Evolutionary conservation across 2,329 filamentous ascomycete species (phyloP).

Genomic region (Stemphylium lycopersici): DNA sequence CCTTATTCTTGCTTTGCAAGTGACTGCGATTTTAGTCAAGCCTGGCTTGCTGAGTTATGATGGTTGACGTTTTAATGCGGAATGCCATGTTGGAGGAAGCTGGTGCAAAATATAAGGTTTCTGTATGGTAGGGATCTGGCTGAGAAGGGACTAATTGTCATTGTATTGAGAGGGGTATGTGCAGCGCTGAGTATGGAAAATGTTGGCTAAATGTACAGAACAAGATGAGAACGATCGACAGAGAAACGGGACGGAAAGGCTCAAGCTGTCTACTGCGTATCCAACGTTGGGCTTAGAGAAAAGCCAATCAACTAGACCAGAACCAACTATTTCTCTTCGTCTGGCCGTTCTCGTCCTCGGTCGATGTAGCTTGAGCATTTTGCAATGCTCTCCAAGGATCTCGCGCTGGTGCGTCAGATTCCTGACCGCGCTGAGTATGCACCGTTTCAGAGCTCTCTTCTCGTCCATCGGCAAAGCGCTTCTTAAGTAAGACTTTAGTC

Average conservation of each 20-base stretch:
- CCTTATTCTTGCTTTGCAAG: no score
- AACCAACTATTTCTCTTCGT: conserved; percentile 40
- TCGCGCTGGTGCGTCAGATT: conserved; percentile 8
- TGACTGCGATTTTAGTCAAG: no score
- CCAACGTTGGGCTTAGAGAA: not conserved
- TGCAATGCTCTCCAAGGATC: conserved; percentile 21
- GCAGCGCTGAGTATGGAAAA: not conserved
- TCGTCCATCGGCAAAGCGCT: conserved; percentile 64
- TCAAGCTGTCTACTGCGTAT: not conserved
- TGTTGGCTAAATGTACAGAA: not conserved
- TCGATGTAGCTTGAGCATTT: conserved; percentile 10
- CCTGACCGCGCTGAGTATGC: conserved; percentile 50
- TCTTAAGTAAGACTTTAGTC: conserved; percentile 63
- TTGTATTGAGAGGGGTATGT: conserved; percentile 11
- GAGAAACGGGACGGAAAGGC: not conserved
- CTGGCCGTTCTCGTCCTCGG: conserved; percentile 13
- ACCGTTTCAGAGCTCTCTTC: conserved; percentile 65
- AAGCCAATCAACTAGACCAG: conserved; percentile 28
- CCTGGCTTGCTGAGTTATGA: no score
- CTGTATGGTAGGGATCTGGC: not conserved
- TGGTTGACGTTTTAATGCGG: no score
- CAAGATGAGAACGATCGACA: not conserved
- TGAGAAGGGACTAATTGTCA: not conserved
- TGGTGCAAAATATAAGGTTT: not conserved
- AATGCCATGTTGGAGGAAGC: no score